phyloP scores from a whole-genome alignment of 2,329 filamentous ascomycete species.

The Alternaria viburni region DNA sequence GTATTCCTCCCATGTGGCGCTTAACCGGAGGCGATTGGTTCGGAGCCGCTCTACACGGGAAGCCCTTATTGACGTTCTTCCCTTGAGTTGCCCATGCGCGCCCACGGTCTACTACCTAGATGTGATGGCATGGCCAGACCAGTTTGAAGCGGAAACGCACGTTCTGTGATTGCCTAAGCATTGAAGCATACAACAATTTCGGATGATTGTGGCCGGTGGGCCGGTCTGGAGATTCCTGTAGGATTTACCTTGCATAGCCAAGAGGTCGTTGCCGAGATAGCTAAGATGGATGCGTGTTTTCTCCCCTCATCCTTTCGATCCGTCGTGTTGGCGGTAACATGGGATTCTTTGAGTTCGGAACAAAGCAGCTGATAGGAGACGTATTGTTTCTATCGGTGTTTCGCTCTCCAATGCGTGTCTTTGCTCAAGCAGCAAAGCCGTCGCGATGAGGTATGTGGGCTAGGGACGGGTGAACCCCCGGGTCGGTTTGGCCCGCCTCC shows the following conservation, averaged over 20 bases:
- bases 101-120: too few species aligned
- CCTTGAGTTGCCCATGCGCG: background rate
- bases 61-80: background rate
- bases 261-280: background rate
- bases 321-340: too few species aligned
- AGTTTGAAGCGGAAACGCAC: background rate
- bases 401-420: background rate
- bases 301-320: background rate
- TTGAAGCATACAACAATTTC: background rate
- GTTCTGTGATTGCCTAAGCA: background rate
- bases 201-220: background rate
- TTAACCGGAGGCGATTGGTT: background rate
- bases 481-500: background rate
- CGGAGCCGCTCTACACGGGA: background rate
- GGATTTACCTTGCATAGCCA: background rate
- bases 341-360: too few species aligned
- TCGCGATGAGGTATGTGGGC: background rate
- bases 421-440: background rate
- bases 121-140: background rate
- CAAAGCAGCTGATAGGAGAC: background rate
- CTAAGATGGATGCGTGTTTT: background rate
- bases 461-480: background rate
- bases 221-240: background rate
- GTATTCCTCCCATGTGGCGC: background rate
- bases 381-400: background rate